Evolutionary conservation across 2,329 filamentous ascomycete species (phyloP).

Genomic region (Domatiomyces catenatus): DNA sequence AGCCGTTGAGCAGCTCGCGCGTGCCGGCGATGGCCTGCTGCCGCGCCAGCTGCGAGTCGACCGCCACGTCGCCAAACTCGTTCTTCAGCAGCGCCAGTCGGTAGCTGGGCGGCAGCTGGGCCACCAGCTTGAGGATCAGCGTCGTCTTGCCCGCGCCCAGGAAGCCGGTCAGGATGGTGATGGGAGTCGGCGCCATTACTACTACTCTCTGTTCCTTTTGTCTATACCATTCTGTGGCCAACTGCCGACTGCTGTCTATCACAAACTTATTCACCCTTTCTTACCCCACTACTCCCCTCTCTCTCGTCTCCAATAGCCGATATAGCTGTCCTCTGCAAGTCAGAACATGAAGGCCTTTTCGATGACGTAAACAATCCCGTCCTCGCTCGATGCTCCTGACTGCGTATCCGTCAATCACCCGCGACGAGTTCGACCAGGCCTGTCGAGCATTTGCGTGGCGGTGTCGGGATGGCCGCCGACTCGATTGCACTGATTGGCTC

Average conservation of each 20-base stretch:
- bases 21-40: constrained; percentile 74
- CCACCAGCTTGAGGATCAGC: constrained; percentile 81
- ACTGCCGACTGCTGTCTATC: neutral
- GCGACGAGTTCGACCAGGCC: constrained; percentile 48
- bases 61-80: constrained; percentile 86
- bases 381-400: neutral
- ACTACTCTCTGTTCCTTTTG: neutral
- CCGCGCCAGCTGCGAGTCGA: constrained; percentile 82
- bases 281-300: neutral
- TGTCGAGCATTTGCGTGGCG: constrained; percentile 42
- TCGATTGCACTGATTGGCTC: constrained; percentile 13
- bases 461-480: constrained; percentile 9
- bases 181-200: constrained; percentile 55
- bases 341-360: no score
- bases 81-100: constrained; percentile 91
- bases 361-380: no score
- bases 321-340: neutral
- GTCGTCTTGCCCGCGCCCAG: constrained; percentile 94
- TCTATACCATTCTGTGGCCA: neutral
- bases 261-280: neutral
- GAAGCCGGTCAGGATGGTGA: constrained; percentile 93
- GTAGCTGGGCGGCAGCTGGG: constrained; percentile 77
- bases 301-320: neutral
- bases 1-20: constrained; percentile 85
- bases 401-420: constrained; percentile 44